Percentiles rank a stretch among this genome's conserved stretches.
Evolutionary conservation across 2,329 filamentous ascomycete genomes (phyloP).

Genomic region (Penicillium freii): DNA sequence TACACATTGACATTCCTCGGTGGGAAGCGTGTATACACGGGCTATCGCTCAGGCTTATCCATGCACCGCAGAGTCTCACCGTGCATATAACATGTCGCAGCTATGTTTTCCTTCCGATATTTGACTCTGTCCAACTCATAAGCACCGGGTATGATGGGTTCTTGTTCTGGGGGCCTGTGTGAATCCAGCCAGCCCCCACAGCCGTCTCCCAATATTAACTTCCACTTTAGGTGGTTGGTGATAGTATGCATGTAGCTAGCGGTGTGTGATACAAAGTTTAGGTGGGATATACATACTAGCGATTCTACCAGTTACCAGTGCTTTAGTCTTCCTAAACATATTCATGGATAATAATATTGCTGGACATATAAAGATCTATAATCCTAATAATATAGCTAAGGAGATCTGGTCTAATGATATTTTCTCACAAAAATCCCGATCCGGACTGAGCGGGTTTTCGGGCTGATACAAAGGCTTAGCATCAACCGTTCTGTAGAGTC

Average conservation of each 20-base stretch:
- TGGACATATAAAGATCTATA: not conserved
- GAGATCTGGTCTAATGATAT: not conserved
- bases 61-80: not conserved
- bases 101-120: not conserved
- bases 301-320: not conserved
- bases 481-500: slow-evolving; percentile 1
- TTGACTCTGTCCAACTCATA: not conserved
- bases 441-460: not conserved
- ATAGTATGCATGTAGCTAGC: not conserved
- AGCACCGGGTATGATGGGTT: not conserved
- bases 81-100: not conserved
- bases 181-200: not conserved
- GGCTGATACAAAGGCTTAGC: slow-evolving; percentile 1
- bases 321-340: not conserved
- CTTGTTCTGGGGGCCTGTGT: not conserved
- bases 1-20: not conserved
- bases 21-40: not conserved
- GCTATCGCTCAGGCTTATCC: not conserved
- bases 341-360: not conserved
- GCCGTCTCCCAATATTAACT: not conserved
- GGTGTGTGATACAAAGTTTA: not conserved
- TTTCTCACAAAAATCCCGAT: not conserved
- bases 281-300: not conserved
- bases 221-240: too few species aligned
- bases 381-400: not conserved